Evolutionary conservation across 2,329 filamentous ascomycete genomes (phyloP).

Genomic region (Cordyceps farinosa): DNA sequence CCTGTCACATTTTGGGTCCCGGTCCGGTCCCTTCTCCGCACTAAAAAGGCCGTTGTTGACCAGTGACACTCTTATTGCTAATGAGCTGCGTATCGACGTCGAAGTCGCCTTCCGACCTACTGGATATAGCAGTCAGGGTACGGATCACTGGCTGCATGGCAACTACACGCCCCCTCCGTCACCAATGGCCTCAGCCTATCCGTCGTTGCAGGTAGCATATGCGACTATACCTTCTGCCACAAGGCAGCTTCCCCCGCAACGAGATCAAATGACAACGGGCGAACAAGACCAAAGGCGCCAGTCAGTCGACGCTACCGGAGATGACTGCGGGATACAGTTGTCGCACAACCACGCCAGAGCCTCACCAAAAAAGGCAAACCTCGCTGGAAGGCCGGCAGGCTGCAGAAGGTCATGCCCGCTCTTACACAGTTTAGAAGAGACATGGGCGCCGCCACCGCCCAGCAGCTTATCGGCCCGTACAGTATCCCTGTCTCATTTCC

Average conservation of each 20-base stretch:
- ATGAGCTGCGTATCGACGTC: neutral
- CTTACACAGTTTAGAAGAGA: neutral
- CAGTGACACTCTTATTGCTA: neutral
- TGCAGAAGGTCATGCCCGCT: neutral
- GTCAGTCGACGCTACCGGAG: slow-evolving; percentile 16
- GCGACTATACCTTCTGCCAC: neutral
- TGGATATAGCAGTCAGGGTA: neutral
- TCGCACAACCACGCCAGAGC: neutral
- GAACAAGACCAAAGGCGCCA: neutral
- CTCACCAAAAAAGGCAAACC: neutral
- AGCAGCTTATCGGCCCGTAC: neutral
- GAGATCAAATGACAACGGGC: slow-evolving; percentile 7
- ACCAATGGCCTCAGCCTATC: neutral
- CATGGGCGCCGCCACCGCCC: neutral
- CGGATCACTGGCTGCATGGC: neutral
- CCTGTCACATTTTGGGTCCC: slow-evolving; percentile 3
- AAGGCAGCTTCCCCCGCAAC: slow-evolving; percentile 1
- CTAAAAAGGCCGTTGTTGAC: neutral
- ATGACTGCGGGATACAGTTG: slow-evolving; percentile 4
- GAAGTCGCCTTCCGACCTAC: neutral
- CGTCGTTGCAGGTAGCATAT: neutral
- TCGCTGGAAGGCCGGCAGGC: neutral
- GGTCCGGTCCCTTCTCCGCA: neutral
- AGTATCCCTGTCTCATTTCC: neutral
- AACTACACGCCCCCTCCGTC: neutral